Evolutionary conservation across 108 stramenopile genomes (phyloP).

Genomic region (Nannochloropsis gaditana): DNA sequence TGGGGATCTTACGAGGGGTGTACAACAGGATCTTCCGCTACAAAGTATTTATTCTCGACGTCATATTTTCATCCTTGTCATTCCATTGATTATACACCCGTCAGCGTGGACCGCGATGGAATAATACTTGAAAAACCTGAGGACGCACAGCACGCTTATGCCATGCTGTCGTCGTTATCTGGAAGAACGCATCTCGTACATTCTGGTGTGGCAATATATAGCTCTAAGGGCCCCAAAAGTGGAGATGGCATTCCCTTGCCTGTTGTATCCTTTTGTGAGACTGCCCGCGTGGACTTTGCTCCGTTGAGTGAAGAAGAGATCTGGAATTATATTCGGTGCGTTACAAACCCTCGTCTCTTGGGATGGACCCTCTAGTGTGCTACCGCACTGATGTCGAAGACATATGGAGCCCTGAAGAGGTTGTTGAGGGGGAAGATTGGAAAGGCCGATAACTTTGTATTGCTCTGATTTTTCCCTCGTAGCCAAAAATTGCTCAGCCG

Average conservation of each 20-base stretch:
- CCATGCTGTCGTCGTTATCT: slow-evolving; percentile 66
- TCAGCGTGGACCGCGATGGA: slow-evolving; percentile 44
- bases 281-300: slow-evolving; percentile 71
- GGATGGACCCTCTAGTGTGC: too few relatives aligned
- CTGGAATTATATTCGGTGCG: slow-evolving; percentile 61
- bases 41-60: neutral
- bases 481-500: neutral
- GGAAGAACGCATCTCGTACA: slow-evolving; percentile 78
- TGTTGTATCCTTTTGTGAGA: slow-evolving; percentile 64
- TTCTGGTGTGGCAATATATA: slow-evolving; percentile 74
- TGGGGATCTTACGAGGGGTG: neutral
- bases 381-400: too few relatives aligned
- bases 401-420: too few relatives aligned
- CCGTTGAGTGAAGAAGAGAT: slow-evolving; percentile 64
- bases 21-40: neutral
- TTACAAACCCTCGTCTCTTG: too few relatives aligned
- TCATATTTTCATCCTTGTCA: neutral
- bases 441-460: too few relatives aligned
- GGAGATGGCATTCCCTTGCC: slow-evolving; percentile 38
- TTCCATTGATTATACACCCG: too few relatives aligned
- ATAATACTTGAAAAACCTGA: slow-evolving; percentile 74
- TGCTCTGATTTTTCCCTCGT: too few relatives aligned
- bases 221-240: slow-evolving; percentile 28
- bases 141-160: slow-evolving; percentile 61
- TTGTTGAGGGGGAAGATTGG: too few relatives aligned